Conservation (phyloP, 2,329 filamentous ascomycete genomes). For the Orbilia brochopaga region DNA sequence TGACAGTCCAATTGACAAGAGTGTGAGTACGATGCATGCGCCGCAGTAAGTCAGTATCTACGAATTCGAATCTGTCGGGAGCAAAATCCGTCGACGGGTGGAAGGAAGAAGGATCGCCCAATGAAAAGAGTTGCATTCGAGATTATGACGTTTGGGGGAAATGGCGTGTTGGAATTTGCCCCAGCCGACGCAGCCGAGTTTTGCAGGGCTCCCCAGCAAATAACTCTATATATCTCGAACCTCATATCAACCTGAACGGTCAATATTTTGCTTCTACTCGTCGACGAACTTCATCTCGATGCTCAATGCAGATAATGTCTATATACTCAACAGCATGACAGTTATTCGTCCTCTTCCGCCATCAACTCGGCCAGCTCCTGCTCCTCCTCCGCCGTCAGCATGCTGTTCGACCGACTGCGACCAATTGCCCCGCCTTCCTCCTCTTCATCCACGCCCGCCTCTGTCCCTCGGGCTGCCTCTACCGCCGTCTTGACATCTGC, state of each 20-base stretch:
- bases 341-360: slow-evolving; percentile 69
- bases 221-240: background rate
- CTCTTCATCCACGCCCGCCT: slow-evolving; percentile 62
- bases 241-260: too few species aligned
- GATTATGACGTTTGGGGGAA: slow-evolving; percentile 8
- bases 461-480: slow-evolving; percentile 33
- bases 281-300: background rate
- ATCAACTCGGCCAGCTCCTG: slow-evolving; percentile 89
- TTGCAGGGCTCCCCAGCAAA: background rate
- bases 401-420: slow-evolving; percentile 60
- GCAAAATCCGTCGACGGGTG: too few species aligned
- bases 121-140: background rate
- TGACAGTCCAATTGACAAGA: background rate
- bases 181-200: background rate
- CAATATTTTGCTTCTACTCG: too few species aligned
- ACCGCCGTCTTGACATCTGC: slow-evolving; percentile 65
- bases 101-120: too few species aligned
- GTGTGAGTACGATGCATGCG: background rate
- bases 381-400: slow-evolving; percentile 86
- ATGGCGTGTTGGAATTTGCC: slow-evolving; percentile 30
- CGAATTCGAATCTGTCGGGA: too few species aligned
- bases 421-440: slow-evolving; percentile 60
- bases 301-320: background rate
- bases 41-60: too few species aligned
- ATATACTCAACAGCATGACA: background rate